Evolutionary conservation across 2,329 filamentous ascomycete genomes (phyloP), one percentile per base, ranked within the genome.

Genomic region (Drechslerella stenobrocha): DNA sequence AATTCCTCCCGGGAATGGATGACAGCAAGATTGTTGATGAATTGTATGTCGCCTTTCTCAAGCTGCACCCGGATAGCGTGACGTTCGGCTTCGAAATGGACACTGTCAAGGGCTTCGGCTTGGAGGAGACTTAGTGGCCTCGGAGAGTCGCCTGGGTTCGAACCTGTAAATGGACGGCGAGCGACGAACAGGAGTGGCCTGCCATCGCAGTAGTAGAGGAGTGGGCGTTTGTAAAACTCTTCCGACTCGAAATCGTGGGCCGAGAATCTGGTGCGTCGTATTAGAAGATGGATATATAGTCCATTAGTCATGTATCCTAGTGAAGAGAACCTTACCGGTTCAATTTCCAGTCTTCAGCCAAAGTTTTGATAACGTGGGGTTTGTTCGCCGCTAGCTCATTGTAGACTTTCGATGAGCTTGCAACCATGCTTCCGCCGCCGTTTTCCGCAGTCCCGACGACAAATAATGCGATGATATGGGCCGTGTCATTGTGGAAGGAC

Each of bases 181-280:
- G 81, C 82, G 70, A 86, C 87, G 69, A 86, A 83, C 26, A 87
- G 79, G 4, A 83, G 75, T 0, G 86, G 74, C 0, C 82, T 78
- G 70, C 75, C 0, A 77, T 80, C 7, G 78, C 83, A 81, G 72
- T 83, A 79, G 74, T 83, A 81, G 2, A 86, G 74, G 2, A 86
- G 76, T 1, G 84, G 82, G 0, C 82, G 57, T 4, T 77, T 9
- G 76, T 73, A 44, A 73, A 77, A 72, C 18, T 65, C 70, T 18
- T 72, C 67, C 18, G 55, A 48, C 23, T 65, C 40, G 26, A 66
- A 66, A 15, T 66, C 61, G 11, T 66, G 61, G 7, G 47, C 50
- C 9, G 61, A 66, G 48, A 66, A 66, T 8, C 61, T 66, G 26
- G 13, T 13, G 34, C 3, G 15, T n/a, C 8, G 22, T 23, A 13